phyloP scores from a whole-genome alignment of 2,329 filamentous ascomycete genomes.

The Cercospora sp. region DNA sequence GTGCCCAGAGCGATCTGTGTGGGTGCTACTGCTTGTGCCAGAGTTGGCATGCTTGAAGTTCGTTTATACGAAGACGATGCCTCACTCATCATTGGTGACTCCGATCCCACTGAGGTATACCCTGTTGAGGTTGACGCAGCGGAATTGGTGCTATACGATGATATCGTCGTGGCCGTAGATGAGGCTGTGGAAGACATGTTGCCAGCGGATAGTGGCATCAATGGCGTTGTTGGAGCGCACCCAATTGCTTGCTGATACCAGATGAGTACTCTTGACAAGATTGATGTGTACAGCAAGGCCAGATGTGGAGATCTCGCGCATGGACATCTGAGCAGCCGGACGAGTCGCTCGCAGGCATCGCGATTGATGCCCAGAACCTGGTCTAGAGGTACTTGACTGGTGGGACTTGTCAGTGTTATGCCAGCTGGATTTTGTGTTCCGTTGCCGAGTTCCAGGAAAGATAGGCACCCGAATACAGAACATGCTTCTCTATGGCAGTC shows the following conservation, averaged over 20 bases:
- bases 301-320: constrained; percentile 1
- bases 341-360: constrained; percentile 4
- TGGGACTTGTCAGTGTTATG: not conserved
- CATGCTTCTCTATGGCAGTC: constrained; percentile 6
- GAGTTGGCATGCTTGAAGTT: not conserved
- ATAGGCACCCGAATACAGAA: not conserved
- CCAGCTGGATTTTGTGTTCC: not conserved
- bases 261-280: not conserved
- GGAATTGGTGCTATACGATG: not conserved
- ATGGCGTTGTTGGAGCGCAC: not conserved
- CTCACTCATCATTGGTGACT: not conserved
- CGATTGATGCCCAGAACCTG: not conserved
- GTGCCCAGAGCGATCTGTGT: not conserved
- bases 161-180: not conserved
- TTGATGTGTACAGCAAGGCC: not conserved
- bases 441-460: not conserved
- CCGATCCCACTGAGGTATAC: not conserved
- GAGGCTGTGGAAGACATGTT: not conserved
- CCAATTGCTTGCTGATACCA: constrained; percentile 5
- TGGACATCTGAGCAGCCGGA: not conserved
- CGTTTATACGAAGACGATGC: not conserved
- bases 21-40: not conserved
- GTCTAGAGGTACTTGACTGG: constrained; percentile 1
- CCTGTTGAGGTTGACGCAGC: not conserved
- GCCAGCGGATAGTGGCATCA: not conserved